Evolutionary conservation across 495 filamentous ascomycete species (phyloP), one percentile per base, ranked within the genome.

Genomic region (Xanthoparmelia taractica): DNA sequence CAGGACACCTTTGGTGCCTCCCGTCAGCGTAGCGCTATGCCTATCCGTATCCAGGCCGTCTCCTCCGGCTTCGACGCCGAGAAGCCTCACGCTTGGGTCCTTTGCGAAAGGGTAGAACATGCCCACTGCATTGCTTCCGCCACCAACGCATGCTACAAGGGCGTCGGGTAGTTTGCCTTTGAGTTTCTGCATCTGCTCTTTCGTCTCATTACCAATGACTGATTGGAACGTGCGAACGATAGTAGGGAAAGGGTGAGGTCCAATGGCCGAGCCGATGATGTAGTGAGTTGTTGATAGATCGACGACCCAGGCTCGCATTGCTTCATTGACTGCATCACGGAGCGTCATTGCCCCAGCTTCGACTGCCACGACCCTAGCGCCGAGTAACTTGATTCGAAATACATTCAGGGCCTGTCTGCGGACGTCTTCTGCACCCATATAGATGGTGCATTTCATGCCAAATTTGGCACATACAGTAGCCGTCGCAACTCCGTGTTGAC

Each of bases 401-500:
- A 97, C 92, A 75, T 97, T 97, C 61, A 96, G 81, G 1, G 92
- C 92, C 73, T 97, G 92, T 60, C 92, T 85, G 23, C 91, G 83
- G 38, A 97, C 91, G 73, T 97, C 92, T 73, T 96, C 91, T 23
- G 89, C 91, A 63, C 92, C 92, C 92, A 97, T 97, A 77, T 89
- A 96, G 48, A 97, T 86, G 29, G 89, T 93, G 72, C 92, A 97
- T 70, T 92, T 87, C 89, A 97, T 88, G 70, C 90, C 91, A 69
- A 97, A 96, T 73, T 94, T 94, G 64, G 92, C 92, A 65, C 92
- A 96, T n/a, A 95, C 91, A 0, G 92, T 96, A 0, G 92, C 92
- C 13, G 91, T 95, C 6, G 92, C 92, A 18, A 97, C 93, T 77
- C 92, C 92, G 75, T 97, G 92, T 72, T 97, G 92, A 36, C 92